Evolutionary conservation across 306 rosid species (phyloP).

Genomic region (Cucumis melo): DNA sequence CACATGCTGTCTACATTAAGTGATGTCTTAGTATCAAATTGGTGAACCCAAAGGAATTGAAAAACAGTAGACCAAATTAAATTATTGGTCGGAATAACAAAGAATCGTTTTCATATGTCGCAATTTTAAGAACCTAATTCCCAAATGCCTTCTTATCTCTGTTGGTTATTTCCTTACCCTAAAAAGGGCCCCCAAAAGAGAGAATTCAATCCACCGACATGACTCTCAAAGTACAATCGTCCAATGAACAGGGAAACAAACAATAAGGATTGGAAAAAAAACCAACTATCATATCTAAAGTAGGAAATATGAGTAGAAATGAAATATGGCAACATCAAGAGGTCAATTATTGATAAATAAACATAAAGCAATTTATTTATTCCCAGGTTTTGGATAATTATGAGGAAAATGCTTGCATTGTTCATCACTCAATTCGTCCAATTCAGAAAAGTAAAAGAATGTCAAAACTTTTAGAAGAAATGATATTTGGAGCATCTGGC

Average conservation of each 20-base stretch:
- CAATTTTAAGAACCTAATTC: conserved; percentile 1
- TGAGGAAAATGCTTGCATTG: not conserved
- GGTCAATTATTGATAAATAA: not conserved
- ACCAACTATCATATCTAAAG: not conserved
- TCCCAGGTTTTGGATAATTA: not conserved
- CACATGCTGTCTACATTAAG: not conserved
- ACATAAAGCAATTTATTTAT: not conserved
- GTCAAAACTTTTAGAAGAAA: not conserved
- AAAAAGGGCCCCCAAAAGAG: not conserved
- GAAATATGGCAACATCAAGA: not conserved
- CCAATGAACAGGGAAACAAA: not conserved
- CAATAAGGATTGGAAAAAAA: not conserved
- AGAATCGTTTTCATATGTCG: not conserved
- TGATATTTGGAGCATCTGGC: not conserved
- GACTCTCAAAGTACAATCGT: not conserved
- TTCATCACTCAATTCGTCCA: conserved; percentile 1
- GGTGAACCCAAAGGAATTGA: not conserved
- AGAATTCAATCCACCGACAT: not conserved
- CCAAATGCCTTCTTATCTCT: conserved; percentile 5
- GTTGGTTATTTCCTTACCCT: not conserved
- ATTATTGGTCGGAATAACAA: conserved; percentile 1
- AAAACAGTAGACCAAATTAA: not conserved
- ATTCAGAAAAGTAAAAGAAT: not conserved
- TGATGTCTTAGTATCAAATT: not conserved
- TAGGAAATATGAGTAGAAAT: not conserved